A percentile compares a stretch with the other conserved stretches of the same genome.
Conservation (phyloP, 2,329 filamentous ascomycete species). For the Aureobasidium namibiae region DNA sequence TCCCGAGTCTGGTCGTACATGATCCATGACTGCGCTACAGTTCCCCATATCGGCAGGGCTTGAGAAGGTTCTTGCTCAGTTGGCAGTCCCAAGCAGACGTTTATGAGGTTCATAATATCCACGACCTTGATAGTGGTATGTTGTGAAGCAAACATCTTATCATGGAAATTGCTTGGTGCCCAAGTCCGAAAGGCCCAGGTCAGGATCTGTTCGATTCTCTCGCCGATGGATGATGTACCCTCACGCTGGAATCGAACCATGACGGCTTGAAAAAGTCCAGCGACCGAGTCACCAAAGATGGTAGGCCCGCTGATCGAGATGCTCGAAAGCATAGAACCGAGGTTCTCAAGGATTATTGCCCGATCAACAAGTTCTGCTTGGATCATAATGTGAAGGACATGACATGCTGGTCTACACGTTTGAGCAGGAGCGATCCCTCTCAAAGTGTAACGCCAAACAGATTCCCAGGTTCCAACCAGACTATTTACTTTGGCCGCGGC, state of each 20-base stretch:
- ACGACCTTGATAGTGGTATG: conserved; percentile 55
- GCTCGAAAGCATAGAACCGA: conserved; percentile 64
- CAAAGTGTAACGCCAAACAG: conserved; percentile 66
- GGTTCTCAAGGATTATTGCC: conserved; percentile 57
- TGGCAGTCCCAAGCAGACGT: conserved; percentile 55
- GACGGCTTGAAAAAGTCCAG: conserved; percentile 63
- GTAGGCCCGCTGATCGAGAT: conserved; percentile 77
- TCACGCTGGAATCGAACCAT: conserved; percentile 58
- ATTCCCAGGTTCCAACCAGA: conserved; percentile 53
- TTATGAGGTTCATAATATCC: conserved; percentile 61
- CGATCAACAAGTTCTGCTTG: conserved; percentile 58
- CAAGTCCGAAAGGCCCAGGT: conserved; percentile 77
- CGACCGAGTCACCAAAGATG: conserved; percentile 67
- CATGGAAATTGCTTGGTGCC: conserved; percentile 59
- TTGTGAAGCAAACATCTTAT: conserved; percentile 58
- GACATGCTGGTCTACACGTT: conserved; percentile 69
- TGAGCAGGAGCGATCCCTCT: conserved; percentile 61
- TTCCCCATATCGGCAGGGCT: conserved; percentile 30
- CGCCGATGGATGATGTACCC: conserved; percentile 59
- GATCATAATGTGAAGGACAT: conserved; percentile 62
- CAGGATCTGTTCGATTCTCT: conserved; percentile 62
- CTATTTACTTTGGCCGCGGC: conserved; percentile 30
- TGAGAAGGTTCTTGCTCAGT: conserved; percentile 18
- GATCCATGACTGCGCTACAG: conserved; percentile 37
- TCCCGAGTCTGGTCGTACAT: conserved; percentile 31